phyloP scores from a whole-genome alignment of 1,284 basidiomycete genomes.

The Ganoderma lingzhi region DNA sequence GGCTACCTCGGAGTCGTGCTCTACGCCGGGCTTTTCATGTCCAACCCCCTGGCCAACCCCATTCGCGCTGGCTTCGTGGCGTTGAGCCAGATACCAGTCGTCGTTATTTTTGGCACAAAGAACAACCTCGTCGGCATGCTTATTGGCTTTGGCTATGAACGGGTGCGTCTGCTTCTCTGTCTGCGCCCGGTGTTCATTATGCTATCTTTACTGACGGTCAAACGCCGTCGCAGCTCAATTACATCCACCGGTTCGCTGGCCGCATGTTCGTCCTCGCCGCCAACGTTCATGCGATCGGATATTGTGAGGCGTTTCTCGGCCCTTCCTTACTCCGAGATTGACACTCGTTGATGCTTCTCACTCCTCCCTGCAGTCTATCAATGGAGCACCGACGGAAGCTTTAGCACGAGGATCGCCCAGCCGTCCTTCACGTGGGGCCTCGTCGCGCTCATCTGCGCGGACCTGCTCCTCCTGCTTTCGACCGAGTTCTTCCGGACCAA shows the following conservation, averaged over 20 bases:
- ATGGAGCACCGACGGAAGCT: slow-evolving; percentile 57
- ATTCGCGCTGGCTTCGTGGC: slow-evolving; percentile 68
- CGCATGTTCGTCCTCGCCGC: slow-evolving; percentile 67
- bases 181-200: not conserved
- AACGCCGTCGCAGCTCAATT: slow-evolving; percentile 65
- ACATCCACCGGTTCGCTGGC: slow-evolving; percentile 80
- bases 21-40: slow-evolving; percentile 58
- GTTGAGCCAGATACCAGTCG: slow-evolving; percentile 74
- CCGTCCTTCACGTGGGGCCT: slow-evolving; percentile 58
- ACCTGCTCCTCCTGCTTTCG: slow-evolving; percentile 64
- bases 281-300: slow-evolving; percentile 72
- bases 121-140: slow-evolving; percentile 72
- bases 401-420: slow-evolving; percentile 44
- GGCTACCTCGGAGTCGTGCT: slow-evolving; percentile 58
- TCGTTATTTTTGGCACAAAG: slow-evolving; percentile 77
- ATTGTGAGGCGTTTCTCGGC: slow-evolving; percentile 50
- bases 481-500: slow-evolving; percentile 46
- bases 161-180: slow-evolving; percentile 48
- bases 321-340: not conserved
- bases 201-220: not conserved
- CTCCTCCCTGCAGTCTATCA: slow-evolving; percentile 56
- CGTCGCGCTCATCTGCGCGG: slow-evolving; percentile 55
- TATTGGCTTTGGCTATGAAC: slow-evolving; percentile 78
- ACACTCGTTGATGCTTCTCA: slow-evolving; percentile 11
- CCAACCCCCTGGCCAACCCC: slow-evolving; percentile 61